These are phyloP conservation scores for Psilocybe subaeruginosa DNA, from an alignment of 768 basidiomycete species.

Conservation along the genomic window DNA sequence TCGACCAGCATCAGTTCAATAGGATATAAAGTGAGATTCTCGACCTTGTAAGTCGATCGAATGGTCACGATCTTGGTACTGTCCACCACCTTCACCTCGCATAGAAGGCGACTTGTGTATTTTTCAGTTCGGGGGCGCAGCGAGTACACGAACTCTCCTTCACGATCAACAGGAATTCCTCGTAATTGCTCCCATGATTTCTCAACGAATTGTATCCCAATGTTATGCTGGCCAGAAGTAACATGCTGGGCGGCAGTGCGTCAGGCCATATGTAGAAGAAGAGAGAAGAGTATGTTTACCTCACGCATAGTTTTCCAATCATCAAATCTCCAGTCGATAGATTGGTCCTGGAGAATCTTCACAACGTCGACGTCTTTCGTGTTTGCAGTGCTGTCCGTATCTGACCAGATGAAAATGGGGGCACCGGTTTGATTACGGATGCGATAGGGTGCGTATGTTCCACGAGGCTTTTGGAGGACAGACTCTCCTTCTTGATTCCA, in stretches of 20 bases:
- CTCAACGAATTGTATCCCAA: slow-evolving; percentile 83
- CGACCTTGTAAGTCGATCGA: slow-evolving; percentile 88
- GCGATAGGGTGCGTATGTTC: slow-evolving; percentile 91
- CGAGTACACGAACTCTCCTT: slow-evolving; percentile 88
- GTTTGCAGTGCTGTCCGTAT: slow-evolving; percentile 57
- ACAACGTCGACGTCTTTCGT: slow-evolving; percentile 52
- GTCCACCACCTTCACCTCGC: slow-evolving; percentile 87
- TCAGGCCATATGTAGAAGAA: not conserved
- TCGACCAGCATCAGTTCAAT: slow-evolving; percentile 92
- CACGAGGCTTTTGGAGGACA: slow-evolving; percentile 76
- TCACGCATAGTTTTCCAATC: slow-evolving; percentile 95
- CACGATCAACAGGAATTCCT: slow-evolving; percentile 88
- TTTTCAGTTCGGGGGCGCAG: slow-evolving; percentile 81
- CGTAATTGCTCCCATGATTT: slow-evolving; percentile 90
- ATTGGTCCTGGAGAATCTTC: slow-evolving; percentile 73
- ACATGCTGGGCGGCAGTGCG: slow-evolving; percentile 48
- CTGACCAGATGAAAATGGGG: slow-evolving; percentile 85
- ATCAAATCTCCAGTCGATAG: slow-evolving; percentile 94
- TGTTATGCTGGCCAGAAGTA: slow-evolving; percentile 77
- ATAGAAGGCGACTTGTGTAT: slow-evolving; percentile 79
- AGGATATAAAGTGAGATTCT: slow-evolving; percentile 90
- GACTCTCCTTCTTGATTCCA: slow-evolving; percentile 77
- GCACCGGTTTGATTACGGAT: slow-evolving; percentile 91
- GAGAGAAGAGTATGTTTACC: slow-evolving; percentile 43
- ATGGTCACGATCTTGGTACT: slow-evolving; percentile 95